phyloP scores from a whole-genome alignment of 495 filamentous ascomycete genomes.

The Penicillium paradoxum region DNA sequence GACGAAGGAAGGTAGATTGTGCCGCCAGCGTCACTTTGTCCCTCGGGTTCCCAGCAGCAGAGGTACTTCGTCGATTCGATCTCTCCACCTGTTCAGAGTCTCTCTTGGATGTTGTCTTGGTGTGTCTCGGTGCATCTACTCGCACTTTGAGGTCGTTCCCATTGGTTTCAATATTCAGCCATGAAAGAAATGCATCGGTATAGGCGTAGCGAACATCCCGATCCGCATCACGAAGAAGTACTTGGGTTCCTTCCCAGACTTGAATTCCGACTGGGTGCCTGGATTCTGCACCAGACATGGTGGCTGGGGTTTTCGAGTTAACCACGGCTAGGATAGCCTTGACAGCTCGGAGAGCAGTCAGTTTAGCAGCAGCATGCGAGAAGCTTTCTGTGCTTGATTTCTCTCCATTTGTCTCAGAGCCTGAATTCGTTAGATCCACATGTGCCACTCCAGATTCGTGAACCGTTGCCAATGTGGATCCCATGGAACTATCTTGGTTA shows the following conservation, averaged over 20 bases:
- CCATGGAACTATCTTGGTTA: conserved; percentile 31
- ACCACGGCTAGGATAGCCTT: conserved; percentile 76
- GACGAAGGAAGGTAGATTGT: conserved; percentile 67
- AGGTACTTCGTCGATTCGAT: conserved; percentile 50
- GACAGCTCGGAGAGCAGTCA: conserved; percentile 72
- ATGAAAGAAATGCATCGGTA: conserved; percentile 72
- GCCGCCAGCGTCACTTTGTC: conserved; percentile 52
- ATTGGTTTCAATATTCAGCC: conserved; percentile 75
- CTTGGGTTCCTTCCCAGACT: conserved; percentile 89
- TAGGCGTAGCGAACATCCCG: conserved; percentile 75
- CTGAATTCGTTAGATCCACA: conserved; percentile 2
- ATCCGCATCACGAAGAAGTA: conserved; percentile 74
- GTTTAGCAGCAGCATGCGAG: conserved; percentile 64
- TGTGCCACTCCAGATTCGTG: conserved; percentile 28
- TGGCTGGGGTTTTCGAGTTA: conserved; percentile 57
- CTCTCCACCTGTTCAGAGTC: conserved; percentile 45
- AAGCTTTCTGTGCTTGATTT: conserved; percentile 49
- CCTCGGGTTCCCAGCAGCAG: conserved; percentile 43
- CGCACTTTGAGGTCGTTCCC: conserved; percentile 57
- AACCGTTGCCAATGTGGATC: conserved; percentile 36
- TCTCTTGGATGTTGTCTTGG: conserved; percentile 28
- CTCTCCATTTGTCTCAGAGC: conserved; percentile 20
- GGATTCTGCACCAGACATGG: conserved; percentile 55
- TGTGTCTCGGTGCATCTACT: conserved; percentile 48
- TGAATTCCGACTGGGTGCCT: conserved; percentile 69